Conservation (phyloP, 352 stramenopile species). For the Phytophthora litchii region DNA sequence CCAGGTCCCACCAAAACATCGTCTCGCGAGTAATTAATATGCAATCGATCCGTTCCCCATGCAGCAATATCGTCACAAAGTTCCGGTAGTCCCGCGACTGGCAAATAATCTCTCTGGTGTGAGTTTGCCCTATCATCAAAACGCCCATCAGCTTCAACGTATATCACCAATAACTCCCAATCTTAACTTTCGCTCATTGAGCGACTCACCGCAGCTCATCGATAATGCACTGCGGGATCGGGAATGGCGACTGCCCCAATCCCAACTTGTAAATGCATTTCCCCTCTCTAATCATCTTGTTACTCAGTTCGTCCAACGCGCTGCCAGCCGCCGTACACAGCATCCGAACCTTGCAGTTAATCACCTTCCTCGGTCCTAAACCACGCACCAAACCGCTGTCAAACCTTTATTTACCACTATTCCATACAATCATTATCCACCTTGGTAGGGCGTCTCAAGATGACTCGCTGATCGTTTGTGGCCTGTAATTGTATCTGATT, state of each 20-base stretch:
- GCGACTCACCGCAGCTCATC: constrained; percentile 77
- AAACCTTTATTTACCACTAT: not conserved
- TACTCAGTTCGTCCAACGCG: constrained; percentile 85
- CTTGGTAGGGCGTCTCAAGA: constrained; percentile 39
- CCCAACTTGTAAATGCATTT: constrained; percentile 88
- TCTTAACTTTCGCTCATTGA: not conserved
- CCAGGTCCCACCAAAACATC: constrained; percentile 87
- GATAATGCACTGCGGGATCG: constrained; percentile 87
- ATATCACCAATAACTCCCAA: not conserved
- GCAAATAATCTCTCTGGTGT: constrained; percentile 84
- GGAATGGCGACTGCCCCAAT: constrained; percentile 86
- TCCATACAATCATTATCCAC: constrained; percentile 12
- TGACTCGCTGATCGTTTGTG: constrained; percentile 57
- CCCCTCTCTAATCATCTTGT: constrained; percentile 81
- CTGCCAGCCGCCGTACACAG: constrained; percentile 80
- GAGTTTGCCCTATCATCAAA: constrained; percentile 60
- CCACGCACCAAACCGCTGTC: not conserved
- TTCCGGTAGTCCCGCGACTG: constrained; percentile 73
- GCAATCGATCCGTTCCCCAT: constrained; percentile 62
- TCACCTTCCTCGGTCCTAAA: constrained; percentile 74
- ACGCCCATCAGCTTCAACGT: constrained; percentile 1
- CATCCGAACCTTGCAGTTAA: constrained; percentile 90
- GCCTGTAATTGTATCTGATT: constrained; percentile 16
- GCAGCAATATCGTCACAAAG: constrained; percentile 81
- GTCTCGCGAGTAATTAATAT: constrained; percentile 70